Evolutionary conservation across 176 grass and related monocot genomes (phyloP).

Genomic region (Avena insularis): DNA sequence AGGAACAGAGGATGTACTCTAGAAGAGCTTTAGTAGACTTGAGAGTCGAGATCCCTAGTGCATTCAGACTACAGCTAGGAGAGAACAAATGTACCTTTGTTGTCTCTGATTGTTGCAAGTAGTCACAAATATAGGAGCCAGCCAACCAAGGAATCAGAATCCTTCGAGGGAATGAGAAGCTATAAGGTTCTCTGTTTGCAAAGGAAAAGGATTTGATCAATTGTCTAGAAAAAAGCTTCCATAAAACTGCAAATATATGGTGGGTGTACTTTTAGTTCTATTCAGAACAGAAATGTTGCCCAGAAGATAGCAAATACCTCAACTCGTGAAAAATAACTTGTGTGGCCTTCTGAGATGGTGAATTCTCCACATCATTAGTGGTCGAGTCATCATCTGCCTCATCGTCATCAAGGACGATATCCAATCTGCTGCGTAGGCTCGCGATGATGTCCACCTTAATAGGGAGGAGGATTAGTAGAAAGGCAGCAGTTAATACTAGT

Average conservation of each 20-base stretch:
- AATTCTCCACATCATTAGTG: constrained; percentile 30
- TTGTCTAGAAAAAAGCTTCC: background rate
- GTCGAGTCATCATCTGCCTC: constrained; percentile 65
- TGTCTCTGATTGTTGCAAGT: constrained; percentile 75
- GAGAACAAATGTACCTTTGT: constrained; percentile 54
- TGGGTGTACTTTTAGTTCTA: background rate
- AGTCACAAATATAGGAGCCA: constrained; percentile 77
- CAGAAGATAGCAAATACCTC: constrained; percentile 52
- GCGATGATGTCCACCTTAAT: constrained; percentile 71
- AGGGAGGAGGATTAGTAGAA: background rate
- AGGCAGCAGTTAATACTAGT: background rate
- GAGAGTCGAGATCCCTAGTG: background rate
- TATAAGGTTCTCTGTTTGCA: constrained; percentile 65
- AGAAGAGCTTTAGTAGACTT: background rate
- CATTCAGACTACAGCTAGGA: constrained; percentile 21
- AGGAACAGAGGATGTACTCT: background rate
- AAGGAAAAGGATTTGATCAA: constrained; percentile 14
- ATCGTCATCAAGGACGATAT: constrained; percentile 84
- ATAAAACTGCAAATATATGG: constrained; percentile 13
- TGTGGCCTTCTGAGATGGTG: constrained; percentile 54
- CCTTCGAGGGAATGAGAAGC: constrained; percentile 81
- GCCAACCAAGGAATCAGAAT: constrained; percentile 76
- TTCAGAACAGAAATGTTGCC: constrained; percentile 33
- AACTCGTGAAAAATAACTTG: constrained; percentile 71
- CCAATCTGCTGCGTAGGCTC: constrained; percentile 82